Base-by-base conservation (phyloP, 345 rosid genomes). In the Populus pruinosa region DNA sequence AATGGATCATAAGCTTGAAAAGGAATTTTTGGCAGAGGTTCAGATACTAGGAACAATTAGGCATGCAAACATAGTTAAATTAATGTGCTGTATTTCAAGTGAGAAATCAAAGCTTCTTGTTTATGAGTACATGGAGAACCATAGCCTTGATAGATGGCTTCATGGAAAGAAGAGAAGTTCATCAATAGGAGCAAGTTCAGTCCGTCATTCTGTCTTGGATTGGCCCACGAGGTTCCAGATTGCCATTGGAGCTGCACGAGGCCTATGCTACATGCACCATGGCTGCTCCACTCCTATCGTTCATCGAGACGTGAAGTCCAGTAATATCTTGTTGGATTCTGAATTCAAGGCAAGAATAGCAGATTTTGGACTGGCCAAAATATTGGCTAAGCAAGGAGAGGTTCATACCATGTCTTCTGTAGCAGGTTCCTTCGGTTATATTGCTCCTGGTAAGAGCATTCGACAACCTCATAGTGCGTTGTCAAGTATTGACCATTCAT, bases 221-320 rank as follows among this genome's bases (percentile, higher is more conserved):
- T 93, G 99, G 98, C 84, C 90, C 25, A 87, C 80, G 4, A 87
- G 98, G 84, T 81, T 95, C 86, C 89, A 85, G 83, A 86, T 93
- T 67, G 99, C 98, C 21, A 67, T 83, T 2, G 99, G 97, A 74
- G 93, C 97, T 59, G 99, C 98, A 5, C 90, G 85, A 77, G 98
- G 98, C 31, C 88, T 96, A 70, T 87, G 90, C 79, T 91, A 95
- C 64, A 95, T 95, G 98, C 99, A 95, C 86, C 97, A 90, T 35
- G 93, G 87, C 44, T 93, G 93, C 65, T 79, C 86, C 49, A 91
- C 92, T 0, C 91, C 93, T 3, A 90, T 95, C 71, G 86, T 93
- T 65, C 99, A 95, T 71, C 87, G 99, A 12, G 99, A 95, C 21
- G 88, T 95, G 35, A 95, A 95, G 86, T 93, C 98, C 0, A 95